Conservation (phyloP, 2,329 filamentous ascomycete species). For the Hymenotorrendiella dingleyae region DNA sequence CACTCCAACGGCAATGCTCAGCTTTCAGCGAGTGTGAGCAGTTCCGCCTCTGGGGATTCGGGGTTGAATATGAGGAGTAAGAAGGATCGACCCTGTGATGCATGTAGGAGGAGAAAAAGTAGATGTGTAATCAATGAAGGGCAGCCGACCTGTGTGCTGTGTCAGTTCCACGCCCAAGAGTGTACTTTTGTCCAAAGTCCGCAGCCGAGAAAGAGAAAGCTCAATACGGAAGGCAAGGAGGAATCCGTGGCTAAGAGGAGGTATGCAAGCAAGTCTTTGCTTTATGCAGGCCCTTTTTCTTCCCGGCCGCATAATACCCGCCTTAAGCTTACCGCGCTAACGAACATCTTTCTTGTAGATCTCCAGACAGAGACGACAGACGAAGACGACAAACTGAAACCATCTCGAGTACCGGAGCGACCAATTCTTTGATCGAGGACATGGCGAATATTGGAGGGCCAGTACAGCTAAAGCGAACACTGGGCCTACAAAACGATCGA, state of each 20-base stretch:
- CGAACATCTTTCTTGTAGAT: conserved; percentile 38
- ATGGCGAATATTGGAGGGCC: conserved; percentile 65
- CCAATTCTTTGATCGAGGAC: conserved; percentile 60
- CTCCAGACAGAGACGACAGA: conserved; percentile 49
- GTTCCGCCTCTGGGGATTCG: conserved; percentile 47
- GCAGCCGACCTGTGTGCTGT: conserved; percentile 65
- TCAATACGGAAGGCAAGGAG: conserved; percentile 51
- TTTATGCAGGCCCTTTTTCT: not conserved
- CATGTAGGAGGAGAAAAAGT: conserved; percentile 66
- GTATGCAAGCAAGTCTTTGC: conserved; percentile 37
- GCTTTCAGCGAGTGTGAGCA: conserved; percentile 43
- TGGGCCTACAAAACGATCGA: conserved; percentile 71
- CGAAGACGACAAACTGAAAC: conserved; percentile 49
- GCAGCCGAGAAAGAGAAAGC: conserved; percentile 72
- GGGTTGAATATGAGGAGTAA: conserved; percentile 38
- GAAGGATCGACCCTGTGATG: conserved; percentile 59
- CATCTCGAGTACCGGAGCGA: conserved; percentile 55
- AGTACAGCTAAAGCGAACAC: conserved; percentile 59
- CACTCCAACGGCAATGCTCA: conserved; percentile 20
- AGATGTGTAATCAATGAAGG: conserved; percentile 77
- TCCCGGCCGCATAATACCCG: conserved; percentile 6
- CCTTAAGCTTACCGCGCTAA: conserved; percentile 15
- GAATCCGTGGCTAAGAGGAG: conserved; percentile 62
- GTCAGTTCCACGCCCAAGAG: conserved; percentile 70
- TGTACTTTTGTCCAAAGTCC: conserved; percentile 76